Evolutionary conservation across 2,329 filamentous ascomycete genomes (phyloP), one percentile per base, ranked within the genome.

Genomic region (Epicoccum nigrum): DNA sequence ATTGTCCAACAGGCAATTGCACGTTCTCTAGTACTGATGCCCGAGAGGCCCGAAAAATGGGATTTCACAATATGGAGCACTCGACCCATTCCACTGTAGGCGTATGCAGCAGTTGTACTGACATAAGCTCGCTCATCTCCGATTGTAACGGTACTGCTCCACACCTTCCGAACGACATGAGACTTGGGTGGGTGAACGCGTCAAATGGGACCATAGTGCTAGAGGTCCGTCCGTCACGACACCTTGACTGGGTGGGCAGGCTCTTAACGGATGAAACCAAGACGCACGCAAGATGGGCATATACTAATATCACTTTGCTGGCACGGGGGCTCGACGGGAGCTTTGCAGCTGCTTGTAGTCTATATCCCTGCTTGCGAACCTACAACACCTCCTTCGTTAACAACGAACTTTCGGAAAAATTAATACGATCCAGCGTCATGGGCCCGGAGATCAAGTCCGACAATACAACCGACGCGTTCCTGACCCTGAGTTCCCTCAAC

Each of bases 351-450:
- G 47, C 34, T 12, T 50, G 47, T 16, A 30, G 28, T 8, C n/a
- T 45, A 2, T 50, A 45, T 13, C 47, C 47, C 4, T 45, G 47
- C 13, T 8, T 50, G 4, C 40, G 30, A 1, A 40, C 40, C 2
- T 45, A 40, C 7, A 34, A 9, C 4, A 12, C 34, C 4, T 34
- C 30, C 1, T 21, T 50, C 16, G 40, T 4, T 3, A 15, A 40
- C 2, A 40, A 21, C 11, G 13, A 39, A 3, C 11, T 34, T 2
- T 33, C 12, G 9, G 40, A 50, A 16, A 28, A n/a, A 1, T 1
- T 16, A 4, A 3, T 50, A 1, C 1, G 4, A 16, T 45, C 40
- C 2, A 19, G 11, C 0, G 30, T 40, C 9, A 50, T 50, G 47
- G 33, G 23, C 28, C 9, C 4, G 13, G 13, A 13, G 11, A 6